Evolutionary conservation across 2,329 filamentous ascomycete genomes (phyloP).

Genomic region (Sphaerulina musiva): DNA sequence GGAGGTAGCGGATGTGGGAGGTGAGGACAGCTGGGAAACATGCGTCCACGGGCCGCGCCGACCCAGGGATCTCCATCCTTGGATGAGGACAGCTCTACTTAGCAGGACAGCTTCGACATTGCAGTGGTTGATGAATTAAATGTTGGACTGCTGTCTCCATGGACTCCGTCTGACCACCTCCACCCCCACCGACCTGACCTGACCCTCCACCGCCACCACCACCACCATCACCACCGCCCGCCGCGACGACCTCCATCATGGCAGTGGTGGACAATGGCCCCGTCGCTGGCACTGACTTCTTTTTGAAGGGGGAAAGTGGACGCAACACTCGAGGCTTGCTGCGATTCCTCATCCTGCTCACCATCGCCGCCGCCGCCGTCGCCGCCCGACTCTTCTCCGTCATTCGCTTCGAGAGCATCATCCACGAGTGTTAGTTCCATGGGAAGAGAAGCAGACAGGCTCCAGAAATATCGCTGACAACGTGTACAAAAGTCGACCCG

Average conservation of each 20-base stretch:
- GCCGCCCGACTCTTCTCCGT: constrained; percentile 95
- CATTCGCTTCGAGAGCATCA: constrained; percentile 98
- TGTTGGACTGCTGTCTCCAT: too few relatives aligned
- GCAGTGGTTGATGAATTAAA: too few relatives aligned
- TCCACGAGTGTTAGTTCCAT: constrained; percentile 84
- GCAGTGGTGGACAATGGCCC: constrained; percentile 16
- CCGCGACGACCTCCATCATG: background rate
- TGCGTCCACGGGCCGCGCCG: too few relatives aligned
- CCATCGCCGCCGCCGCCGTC: constrained; percentile 87
- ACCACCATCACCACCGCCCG: background rate
- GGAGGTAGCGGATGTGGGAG: too few relatives aligned
- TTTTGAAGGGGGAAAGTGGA: constrained; percentile 72
- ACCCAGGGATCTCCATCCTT: too few relatives aligned
- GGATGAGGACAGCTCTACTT: too few relatives aligned
- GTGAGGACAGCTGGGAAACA: too few relatives aligned
- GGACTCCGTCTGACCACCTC: too few relatives aligned
- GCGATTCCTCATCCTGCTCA: constrained; percentile 78
- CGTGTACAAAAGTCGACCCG: constrained; percentile 72
- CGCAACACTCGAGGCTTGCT: constrained; percentile 78
- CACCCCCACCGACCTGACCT: too few relatives aligned
- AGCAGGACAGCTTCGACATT: too few relatives aligned
- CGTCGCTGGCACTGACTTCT: constrained; percentile 32
- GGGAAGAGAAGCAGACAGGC: background rate
- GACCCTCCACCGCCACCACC: too few relatives aligned
- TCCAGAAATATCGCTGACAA: constrained; percentile 12